These are phyloP conservation scores for Garcia nutans DNA, from an alignment of 345 rosid species.

Conservation along the genomic window DNA sequence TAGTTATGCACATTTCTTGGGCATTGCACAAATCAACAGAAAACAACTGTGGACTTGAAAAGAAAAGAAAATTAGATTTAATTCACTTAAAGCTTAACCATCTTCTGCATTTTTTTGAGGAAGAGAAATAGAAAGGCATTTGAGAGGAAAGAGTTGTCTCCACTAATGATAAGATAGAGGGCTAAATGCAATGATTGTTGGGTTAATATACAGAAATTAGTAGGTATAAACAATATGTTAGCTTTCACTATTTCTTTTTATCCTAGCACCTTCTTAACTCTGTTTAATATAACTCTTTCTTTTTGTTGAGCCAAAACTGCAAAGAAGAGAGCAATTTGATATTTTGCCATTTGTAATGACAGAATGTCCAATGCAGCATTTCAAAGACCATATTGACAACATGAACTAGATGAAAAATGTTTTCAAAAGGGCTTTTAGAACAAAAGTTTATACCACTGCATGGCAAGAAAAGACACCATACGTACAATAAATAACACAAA, in stretches of 20 bases:
- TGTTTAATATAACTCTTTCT: background rate
- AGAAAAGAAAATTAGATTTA: background rate
- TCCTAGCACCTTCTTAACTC: background rate
- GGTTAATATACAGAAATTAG: background rate
- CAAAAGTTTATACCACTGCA: too few relatives aligned
- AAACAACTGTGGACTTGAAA: background rate
- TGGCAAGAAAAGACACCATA: background rate
- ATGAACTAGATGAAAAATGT: background rate
- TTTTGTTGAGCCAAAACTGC: background rate
- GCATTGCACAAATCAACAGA: background rate
- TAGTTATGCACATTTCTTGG: background rate
- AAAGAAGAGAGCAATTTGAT: background rate
- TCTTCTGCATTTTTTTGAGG: background rate
- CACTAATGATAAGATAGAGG: background rate
- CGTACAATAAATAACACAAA: background rate
- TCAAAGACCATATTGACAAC: background rate
- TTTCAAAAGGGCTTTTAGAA: background rate
- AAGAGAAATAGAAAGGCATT: background rate
- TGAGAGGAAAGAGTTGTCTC: background rate
- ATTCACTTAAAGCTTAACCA: background rate
- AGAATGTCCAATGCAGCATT: slow-evolving; percentile 1
- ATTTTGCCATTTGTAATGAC: background rate
- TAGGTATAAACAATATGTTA: background rate
- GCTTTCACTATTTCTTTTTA: background rate
- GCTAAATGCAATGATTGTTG: background rate